These are phyloP conservation scores for Podospora didyma DNA, from an alignment of 495 filamentous ascomycete species.

Conservation along the genomic window DNA sequence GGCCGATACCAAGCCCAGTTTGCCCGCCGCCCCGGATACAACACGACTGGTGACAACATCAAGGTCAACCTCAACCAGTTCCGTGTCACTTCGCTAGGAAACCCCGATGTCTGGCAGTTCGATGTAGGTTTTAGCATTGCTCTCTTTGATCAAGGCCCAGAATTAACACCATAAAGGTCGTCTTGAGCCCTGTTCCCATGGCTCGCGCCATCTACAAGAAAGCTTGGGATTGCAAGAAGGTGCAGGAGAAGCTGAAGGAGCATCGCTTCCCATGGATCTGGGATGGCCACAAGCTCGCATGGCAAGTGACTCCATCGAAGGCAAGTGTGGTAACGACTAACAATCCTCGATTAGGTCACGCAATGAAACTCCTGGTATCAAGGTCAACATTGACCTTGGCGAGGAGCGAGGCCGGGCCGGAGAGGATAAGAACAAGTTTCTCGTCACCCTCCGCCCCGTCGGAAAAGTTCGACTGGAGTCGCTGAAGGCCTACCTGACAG, in stretches of 20 bases:
- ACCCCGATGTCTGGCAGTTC: constrained; percentile 67
- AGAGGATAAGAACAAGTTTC: constrained; percentile 48
- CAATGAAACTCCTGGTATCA: constrained; percentile 37
- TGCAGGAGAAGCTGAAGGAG: constrained; percentile 49
- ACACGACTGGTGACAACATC: constrained; percentile 53
- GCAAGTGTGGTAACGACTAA: constrained; percentile 17
- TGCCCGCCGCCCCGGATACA: constrained; percentile 47
- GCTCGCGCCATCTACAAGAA: constrained; percentile 56
- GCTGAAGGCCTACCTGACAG: constrained; percentile 61
- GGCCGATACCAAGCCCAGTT: constrained; percentile 10
- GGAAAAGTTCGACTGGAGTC: constrained; percentile 58
- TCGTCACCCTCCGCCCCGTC: constrained; percentile 55
- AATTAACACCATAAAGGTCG: constrained; percentile 36
- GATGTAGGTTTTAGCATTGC: constrained; percentile 60
- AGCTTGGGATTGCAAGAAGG: constrained; percentile 62
- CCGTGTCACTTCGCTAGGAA: constrained; percentile 49
- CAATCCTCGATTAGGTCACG: constrained; percentile 25
- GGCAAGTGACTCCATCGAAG: constrained; percentile 48
- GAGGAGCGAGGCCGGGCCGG: constrained; percentile 43
- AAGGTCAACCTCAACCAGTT: constrained; percentile 70
- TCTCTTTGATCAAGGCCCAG: background rate
- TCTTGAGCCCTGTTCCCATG: constrained; percentile 62
- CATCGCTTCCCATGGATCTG: constrained; percentile 56
- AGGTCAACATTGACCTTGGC: constrained; percentile 63
- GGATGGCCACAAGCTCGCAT: constrained; percentile 75